phyloP scores from a whole-genome alignment of 2,329 filamentous ascomycete genomes.

The Penicillium sp. region DNA sequence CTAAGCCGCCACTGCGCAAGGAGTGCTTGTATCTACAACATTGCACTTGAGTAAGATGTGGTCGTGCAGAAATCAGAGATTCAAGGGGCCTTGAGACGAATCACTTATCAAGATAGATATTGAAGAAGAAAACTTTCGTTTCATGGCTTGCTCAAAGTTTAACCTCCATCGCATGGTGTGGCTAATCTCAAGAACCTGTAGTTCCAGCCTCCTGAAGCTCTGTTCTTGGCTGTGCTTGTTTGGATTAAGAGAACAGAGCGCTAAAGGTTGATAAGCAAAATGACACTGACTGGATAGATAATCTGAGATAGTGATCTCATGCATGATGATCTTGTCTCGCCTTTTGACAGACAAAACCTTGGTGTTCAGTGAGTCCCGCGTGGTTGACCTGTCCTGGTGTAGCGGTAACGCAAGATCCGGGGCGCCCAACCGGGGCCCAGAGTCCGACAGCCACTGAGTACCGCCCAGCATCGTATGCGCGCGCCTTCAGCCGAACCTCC shows the following conservation, averaged over 20 bases:
- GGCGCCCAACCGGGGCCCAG: slow-evolving; percentile 6
- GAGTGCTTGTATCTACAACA: slow-evolving; percentile 15
- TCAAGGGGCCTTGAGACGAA: slow-evolving; percentile 4
- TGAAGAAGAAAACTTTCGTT: slow-evolving; percentile 14
- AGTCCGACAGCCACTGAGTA: slow-evolving; percentile 8
- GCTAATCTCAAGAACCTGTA: background rate
- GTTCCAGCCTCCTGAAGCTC: background rate
- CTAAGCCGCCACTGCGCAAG: slow-evolving; percentile 19
- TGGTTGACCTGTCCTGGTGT: background rate
- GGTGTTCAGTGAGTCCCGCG: background rate
- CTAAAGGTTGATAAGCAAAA: background rate
- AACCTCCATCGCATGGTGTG: slow-evolving; percentile 11
- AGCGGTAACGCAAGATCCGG: slow-evolving; percentile 1
- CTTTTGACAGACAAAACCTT: background rate
- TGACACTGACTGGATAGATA: background rate
- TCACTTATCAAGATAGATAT: slow-evolving; percentile 9
- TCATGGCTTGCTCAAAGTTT: background rate
- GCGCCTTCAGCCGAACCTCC: slow-evolving; percentile 11
- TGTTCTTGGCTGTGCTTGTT: background rate
- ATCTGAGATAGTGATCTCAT: background rate
- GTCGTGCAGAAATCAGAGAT: slow-evolving; percentile 21
- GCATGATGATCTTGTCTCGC: background rate
- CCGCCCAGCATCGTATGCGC: slow-evolving; percentile 14
- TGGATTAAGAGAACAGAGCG: background rate
- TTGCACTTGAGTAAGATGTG: slow-evolving; percentile 9